Conservation (phyloP, 345 rosid genomes). For the Populus euphratica region DNA sequence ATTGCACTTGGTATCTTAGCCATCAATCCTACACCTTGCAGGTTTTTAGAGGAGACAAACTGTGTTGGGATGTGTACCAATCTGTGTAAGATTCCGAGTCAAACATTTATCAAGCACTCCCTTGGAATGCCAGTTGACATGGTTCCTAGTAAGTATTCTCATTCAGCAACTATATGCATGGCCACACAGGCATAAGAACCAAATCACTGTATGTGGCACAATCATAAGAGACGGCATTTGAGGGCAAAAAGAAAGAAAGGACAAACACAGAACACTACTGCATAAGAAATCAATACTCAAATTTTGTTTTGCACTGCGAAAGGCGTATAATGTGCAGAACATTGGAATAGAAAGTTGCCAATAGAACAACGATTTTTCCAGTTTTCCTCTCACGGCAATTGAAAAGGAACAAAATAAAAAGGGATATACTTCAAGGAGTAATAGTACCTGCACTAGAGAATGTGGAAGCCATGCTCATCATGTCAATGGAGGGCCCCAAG, state of each 20-base stretch:
- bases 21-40: slow-evolving; percentile 19
- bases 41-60: slow-evolving; percentile 80
- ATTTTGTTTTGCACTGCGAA: background rate
- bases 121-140: slow-evolving; percentile 85
- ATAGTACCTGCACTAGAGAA: slow-evolving; percentile 54
- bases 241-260: background rate
- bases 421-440: slow-evolving; percentile 22
- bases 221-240: background rate
- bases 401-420: slow-evolving; percentile 15
- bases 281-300: background rate
- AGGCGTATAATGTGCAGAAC: background rate
- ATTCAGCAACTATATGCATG: background rate
- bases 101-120: slow-evolving; percentile 68
- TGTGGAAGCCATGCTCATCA: slow-evolving; percentile 53
- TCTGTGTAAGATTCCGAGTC: slow-evolving; percentile 77
- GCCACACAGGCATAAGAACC: background rate
- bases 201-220: background rate
- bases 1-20: slow-evolving; percentile 27
- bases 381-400: slow-evolving; percentile 17
- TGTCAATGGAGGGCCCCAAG: slow-evolving; percentile 37
- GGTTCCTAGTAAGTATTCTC: slow-evolving; percentile 69
- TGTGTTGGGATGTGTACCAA: slow-evolving; percentile 93
- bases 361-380: background rate
- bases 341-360: slow-evolving; percentile 4
- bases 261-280: background rate